Evolutionary conservation across 2,329 filamentous ascomycete species (phyloP).

Genomic region (Fusarium tupiense): DNA sequence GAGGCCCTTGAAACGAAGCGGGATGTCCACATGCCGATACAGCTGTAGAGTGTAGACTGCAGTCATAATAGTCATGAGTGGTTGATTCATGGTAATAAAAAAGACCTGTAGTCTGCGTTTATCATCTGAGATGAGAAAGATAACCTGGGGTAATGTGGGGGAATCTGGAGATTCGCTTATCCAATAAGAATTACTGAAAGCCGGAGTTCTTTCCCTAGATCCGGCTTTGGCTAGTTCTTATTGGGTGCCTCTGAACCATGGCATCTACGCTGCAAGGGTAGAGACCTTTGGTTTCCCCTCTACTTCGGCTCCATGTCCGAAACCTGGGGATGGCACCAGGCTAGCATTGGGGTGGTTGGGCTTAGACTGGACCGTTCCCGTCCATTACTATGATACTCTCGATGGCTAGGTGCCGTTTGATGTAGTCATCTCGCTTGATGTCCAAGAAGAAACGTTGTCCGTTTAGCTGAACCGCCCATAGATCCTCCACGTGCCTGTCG

Average conservation of each 20-base stretch:
- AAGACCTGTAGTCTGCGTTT: neutral
- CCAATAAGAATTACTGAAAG: neutral
- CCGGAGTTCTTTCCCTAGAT: fast-evolving
- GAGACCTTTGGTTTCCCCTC: neutral
- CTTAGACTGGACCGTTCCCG: neutral
- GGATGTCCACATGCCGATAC: neutral
- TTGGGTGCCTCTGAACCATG: neutral
- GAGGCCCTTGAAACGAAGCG: neutral
- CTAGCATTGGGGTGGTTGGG: neutral
- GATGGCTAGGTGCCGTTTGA: fast-evolving
- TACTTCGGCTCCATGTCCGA: neutral
- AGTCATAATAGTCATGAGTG: neutral
- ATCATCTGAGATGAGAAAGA: neutral
- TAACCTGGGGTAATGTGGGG: neutral
- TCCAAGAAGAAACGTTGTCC: neutral
- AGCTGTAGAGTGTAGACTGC: neutral
- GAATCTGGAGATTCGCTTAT: fast-evolving
- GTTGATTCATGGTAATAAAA: neutral
- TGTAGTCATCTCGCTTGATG: neutral
- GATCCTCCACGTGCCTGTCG: fast-evolving
- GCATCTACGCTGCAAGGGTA: neutral
- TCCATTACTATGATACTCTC: neutral
- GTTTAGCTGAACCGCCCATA: neutral
- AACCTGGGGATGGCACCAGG: neutral
- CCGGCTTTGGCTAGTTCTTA: neutral